Percentiles rank a stretch among this genome's conserved stretches.
phyloP scores from a whole-genome alignment of 2,329 filamentous ascomycete genomes.

The Paecilomyces formosus region DNA sequence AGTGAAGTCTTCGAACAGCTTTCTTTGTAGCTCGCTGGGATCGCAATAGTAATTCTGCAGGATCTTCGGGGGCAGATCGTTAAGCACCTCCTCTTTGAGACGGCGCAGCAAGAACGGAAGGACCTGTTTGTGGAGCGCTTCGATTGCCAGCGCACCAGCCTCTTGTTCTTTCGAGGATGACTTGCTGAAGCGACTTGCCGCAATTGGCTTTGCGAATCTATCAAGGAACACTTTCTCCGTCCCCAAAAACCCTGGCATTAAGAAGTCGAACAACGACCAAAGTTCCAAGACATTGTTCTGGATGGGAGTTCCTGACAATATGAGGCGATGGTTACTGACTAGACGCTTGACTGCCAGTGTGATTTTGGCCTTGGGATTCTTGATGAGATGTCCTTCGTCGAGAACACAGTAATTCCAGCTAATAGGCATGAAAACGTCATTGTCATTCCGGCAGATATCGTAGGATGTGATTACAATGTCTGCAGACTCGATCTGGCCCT shows the following conservation, averaged over 20 bases:
- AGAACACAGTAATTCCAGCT: slow-evolving; percentile 97
- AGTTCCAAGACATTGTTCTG: slow-evolving; percentile 96
- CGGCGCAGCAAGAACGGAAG: slow-evolving; percentile 91
- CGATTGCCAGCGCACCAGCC: slow-evolving; percentile 88
- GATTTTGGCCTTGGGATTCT: slow-evolving; percentile 96
- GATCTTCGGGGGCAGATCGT: slow-evolving; percentile 96
- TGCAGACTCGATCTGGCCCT: slow-evolving; percentile 62
- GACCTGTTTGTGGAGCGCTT: slow-evolving; percentile 97
- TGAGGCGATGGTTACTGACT: slow-evolving; percentile 85
- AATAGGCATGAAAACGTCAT: slow-evolving; percentile 72
- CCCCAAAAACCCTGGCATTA: slow-evolving; percentile 97
- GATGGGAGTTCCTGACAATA: slow-evolving; percentile 93
- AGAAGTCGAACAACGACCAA: slow-evolving; percentile 96
- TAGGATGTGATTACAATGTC: slow-evolving; percentile 97
- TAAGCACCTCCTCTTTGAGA: slow-evolving; percentile 93
- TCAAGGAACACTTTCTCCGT: slow-evolving; percentile 96
- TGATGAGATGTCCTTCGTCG: slow-evolving; percentile 96
- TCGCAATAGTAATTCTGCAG: slow-evolving; percentile 99
- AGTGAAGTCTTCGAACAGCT: slow-evolving; percentile 91
- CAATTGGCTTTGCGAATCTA: slow-evolving; percentile 89
- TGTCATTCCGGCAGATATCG: slow-evolving; percentile 93
- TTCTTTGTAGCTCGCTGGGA: slow-evolving; percentile 86
- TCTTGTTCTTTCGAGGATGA: slow-evolving; percentile 98
- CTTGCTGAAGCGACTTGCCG: slow-evolving; percentile 89
- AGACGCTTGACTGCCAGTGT: slow-evolving; percentile 87